These are phyloP conservation scores for Staphylotrichum longicolle DNA, from an alignment of 495 filamentous ascomycete species.

Conservation along the genomic window DNA sequence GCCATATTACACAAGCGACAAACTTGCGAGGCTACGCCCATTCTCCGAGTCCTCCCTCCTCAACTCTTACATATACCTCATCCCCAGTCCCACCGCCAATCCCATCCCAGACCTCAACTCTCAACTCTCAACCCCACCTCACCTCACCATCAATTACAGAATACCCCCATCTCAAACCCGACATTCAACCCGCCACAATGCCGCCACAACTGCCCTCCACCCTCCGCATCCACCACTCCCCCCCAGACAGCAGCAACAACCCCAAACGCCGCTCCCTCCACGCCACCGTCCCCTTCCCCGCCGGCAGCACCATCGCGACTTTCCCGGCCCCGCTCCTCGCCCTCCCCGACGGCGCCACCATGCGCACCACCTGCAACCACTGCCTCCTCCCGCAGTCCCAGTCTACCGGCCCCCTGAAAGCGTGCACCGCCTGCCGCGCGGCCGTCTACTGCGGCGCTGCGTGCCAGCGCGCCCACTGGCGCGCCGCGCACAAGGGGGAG, in stretches of 20 bases:
- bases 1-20: no score
- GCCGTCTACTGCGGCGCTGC: conserved; percentile 51
- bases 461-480: conserved; percentile 61
- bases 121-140: not conserved
- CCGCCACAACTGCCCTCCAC: conserved; percentile 20
- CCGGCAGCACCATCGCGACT: conserved; percentile 43
- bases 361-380: conserved; percentile 43
- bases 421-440: conserved; percentile 51
- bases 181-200: conserved; percentile 11
- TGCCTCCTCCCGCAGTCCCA: conserved; percentile 30
- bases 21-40: not conserved
- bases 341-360: conserved; percentile 40
- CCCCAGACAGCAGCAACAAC: not conserved
- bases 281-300: conserved; percentile 33
- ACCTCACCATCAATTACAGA: not conserved
- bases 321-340: conserved; percentile 43
- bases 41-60: conserved; percentile 2
- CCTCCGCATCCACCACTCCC: conserved; percentile 11
- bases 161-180: not conserved
- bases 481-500: conserved; percentile 48
- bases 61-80: not conserved
- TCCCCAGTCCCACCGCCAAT: not conserved
- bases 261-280: conserved; percentile 36
- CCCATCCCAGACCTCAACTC: not conserved
- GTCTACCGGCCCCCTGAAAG: conserved; percentile 31